A percentile compares a stretch with the other conserved stretches of the same genome.
These are phyloP conservation scores for Salvia hispanica DNA, from an alignment of 257 asterid species.

Conservation along the genomic window DNA sequence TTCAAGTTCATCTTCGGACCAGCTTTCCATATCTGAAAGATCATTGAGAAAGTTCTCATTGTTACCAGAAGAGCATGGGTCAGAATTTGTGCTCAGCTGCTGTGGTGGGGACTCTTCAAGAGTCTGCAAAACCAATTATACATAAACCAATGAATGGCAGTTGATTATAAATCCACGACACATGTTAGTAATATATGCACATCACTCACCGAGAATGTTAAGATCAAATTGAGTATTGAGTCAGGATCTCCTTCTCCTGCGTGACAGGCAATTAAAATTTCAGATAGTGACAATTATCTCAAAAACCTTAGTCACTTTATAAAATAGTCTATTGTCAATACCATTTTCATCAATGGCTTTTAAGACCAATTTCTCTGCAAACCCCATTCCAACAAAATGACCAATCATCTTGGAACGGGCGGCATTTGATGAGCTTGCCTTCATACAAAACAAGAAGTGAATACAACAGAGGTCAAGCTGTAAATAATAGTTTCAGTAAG, in stretches of 20 bases:
- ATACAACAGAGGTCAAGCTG: neutral
- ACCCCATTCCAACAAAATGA: slow-evolving; percentile 63
- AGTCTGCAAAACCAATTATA: slow-evolving; percentile 46
- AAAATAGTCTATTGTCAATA: slow-evolving; percentile 7
- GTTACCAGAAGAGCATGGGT: slow-evolving; percentile 61
- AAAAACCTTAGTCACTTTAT: slow-evolving; percentile 2
- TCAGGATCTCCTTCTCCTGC: slow-evolving; percentile 61
- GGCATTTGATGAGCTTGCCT: slow-evolving; percentile 56
- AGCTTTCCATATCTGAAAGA: slow-evolving; percentile 57
- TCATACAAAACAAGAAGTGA: slow-evolving; percentile 27
- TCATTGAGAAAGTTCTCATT: slow-evolving; percentile 50
- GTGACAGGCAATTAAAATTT: neutral
- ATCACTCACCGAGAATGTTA: slow-evolving; percentile 63
- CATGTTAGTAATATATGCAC: slow-evolving; percentile 5
- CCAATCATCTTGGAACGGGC: slow-evolving; percentile 36
- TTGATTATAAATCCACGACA: neutral
- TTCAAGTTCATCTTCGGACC: slow-evolving; percentile 61
- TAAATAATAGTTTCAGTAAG: too few relatives aligned
- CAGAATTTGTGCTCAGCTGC: slow-evolving; percentile 43
- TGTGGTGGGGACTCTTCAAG: slow-evolving; percentile 62
- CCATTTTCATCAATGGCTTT: slow-evolving; percentile 65
- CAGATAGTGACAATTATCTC: slow-evolving; percentile 9
- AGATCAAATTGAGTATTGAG: slow-evolving; percentile 55
- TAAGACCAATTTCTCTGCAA: slow-evolving; percentile 48
- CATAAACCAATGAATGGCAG: slow-evolving; percentile 10